Evolutionary conservation across 306 rosid species (phyloP).

Genomic region (Vigna reflexopilosa): DNA sequence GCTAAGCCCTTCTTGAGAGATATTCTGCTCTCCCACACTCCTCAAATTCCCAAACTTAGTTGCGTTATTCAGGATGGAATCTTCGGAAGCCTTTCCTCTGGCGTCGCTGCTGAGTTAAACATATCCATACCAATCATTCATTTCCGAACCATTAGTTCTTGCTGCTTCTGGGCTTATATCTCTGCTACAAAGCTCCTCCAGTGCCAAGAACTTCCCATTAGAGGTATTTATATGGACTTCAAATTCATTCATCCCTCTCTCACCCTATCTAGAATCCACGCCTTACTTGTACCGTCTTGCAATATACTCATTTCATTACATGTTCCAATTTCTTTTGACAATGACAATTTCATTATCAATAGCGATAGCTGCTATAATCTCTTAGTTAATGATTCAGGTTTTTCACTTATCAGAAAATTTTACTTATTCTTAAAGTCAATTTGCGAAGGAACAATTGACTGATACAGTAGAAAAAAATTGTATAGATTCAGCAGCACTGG

Average conservation of each 20-base stretch:
- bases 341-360: no score
- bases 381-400: no score
- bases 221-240: constrained; percentile 39
- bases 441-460: background rate
- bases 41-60: constrained; percentile 24
- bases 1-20: constrained; percentile 48
- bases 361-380: no score
- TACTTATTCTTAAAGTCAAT: background rate
- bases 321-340: no score
- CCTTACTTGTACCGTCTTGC: no score
- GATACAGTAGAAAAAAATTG: no score
- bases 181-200: constrained; percentile 45
- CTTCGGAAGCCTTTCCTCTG: constrained; percentile 41
- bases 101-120: constrained; percentile 1
- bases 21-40: constrained; percentile 12
- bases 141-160: constrained; percentile 56
- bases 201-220: constrained; percentile 53
- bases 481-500: background rate
- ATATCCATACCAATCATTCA: constrained; percentile 42
- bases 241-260: background rate
- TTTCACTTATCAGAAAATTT: no score
- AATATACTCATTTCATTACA: no score
- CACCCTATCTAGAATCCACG: background rate
- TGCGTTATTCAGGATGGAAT: constrained; percentile 59
- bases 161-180: constrained; percentile 54